phyloP scores from a whole-genome alignment of 371 early-diverging fungal species.

The Modicella reniformis region DNA sequence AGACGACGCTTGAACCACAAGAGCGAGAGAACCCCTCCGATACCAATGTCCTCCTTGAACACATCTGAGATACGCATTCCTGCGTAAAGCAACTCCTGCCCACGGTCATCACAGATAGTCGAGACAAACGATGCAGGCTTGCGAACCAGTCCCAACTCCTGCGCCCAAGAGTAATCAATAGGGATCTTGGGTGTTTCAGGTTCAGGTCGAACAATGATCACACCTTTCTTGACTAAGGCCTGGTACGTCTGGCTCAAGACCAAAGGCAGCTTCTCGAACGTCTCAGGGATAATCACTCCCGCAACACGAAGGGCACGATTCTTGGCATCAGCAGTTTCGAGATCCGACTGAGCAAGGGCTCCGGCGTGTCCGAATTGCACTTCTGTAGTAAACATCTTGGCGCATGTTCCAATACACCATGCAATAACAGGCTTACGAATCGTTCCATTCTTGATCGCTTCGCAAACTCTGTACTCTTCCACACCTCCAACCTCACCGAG shows the following conservation, averaged over 20 bases:
- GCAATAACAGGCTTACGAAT: conserved; percentile 98
- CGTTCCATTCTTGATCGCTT: conserved; percentile 86
- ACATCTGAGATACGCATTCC: conserved; percentile 98
- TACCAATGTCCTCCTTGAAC: conserved; percentile 96
- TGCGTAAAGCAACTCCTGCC: conserved; percentile 97
- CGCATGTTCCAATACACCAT: conserved; percentile 98
- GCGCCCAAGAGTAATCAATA: conserved; percentile 98
- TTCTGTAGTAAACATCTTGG: conserved; percentile 97
- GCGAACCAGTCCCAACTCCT: conserved; percentile 96
- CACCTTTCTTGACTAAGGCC: conserved; percentile 79
- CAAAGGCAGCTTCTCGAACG: conserved; percentile 94
- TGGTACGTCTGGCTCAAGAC: conserved; percentile 81
- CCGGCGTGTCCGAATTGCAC: conserved; percentile 98
- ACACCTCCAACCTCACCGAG: conserved; percentile 98
- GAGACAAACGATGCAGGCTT: conserved; percentile 98
- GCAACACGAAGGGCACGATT: conserved; percentile 88
- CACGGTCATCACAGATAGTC: conserved; percentile 98
- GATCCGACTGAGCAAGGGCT: conserved; percentile 93
- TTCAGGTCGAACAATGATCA: conserved; percentile 79
- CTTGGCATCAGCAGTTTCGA: conserved; percentile 97
- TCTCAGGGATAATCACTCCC: conserved; percentile 93
- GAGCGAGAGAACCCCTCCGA: conserved; percentile 95
- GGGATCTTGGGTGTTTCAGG: conserved; percentile 98
- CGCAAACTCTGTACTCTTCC: conserved; percentile 94
- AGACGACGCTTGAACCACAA: conserved; percentile 98